Percentiles rank a stretch among this genome's conserved stretches.
Conservation (phyloP, 805 yeast species). For the Barnettozyma sucrosica region DNA sequence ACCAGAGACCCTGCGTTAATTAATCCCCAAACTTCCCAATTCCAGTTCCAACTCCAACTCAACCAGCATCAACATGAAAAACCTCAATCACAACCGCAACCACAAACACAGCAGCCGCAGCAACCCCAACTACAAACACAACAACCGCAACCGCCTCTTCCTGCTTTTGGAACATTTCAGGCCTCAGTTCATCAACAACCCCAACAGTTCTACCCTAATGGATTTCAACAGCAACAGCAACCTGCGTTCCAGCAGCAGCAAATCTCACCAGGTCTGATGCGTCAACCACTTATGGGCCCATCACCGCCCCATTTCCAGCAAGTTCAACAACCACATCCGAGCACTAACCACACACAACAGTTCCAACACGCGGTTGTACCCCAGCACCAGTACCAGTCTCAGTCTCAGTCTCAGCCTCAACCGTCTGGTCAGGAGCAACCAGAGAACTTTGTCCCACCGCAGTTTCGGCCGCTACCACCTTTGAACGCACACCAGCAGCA, state of each 20-base stretch:
- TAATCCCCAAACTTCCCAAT: neutral
- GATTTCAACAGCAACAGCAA: neutral
- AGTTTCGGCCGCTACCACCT: slow-evolving; percentile 7
- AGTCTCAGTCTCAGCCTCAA: neutral
- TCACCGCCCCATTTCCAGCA: neutral
- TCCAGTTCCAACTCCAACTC: neutral
- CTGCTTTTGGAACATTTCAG: neutral
- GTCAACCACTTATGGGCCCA: neutral
- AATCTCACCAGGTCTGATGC: neutral
- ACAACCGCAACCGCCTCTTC: neutral
- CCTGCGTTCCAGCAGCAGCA: neutral
- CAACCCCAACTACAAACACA: neutral
- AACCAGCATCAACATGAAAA: no score
- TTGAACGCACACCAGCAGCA: slow-evolving; percentile 4
- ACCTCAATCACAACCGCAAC: neutral
- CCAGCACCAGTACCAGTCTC: neutral
- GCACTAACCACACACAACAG: neutral
- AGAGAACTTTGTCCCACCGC: neutral
- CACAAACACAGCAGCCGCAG: neutral
- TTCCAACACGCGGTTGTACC: neutral
- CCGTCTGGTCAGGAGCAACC: neutral
- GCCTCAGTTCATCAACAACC: slow-evolving; percentile 1
- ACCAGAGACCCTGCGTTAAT: neutral
- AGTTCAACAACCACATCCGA: neutral
- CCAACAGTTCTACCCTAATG: slow-evolving; percentile 1